These are phyloP conservation scores for Linnemannia hyalina DNA, from an alignment of 192 early-diverging fungal species.

Conservation along the genomic window DNA sequence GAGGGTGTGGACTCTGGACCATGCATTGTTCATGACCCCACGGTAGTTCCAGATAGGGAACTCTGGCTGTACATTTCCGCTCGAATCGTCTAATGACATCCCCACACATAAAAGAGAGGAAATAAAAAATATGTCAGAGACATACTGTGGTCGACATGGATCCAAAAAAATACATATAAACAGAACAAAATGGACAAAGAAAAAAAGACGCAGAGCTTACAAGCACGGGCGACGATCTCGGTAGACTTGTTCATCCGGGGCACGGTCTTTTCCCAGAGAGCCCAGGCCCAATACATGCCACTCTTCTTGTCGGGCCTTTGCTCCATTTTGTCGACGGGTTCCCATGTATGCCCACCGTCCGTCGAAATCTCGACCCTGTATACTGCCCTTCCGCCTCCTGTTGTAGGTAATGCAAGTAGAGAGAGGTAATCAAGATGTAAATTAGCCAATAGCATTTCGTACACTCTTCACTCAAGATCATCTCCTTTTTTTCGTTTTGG, in stretches of 20 bases:
- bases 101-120: neutral
- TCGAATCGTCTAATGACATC: constrained; percentile 70
- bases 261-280: constrained; percentile 78
- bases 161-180: no score
- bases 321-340: constrained; percentile 70
- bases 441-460: neutral
- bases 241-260: constrained; percentile 57
- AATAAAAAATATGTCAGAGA: neutral
- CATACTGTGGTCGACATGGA: neutral
- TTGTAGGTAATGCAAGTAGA: neutral
- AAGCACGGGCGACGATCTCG: constrained; percentile 83
- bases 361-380: constrained; percentile 85
- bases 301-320: constrained; percentile 38
- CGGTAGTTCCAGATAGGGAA: constrained; percentile 83
- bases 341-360: constrained; percentile 88
- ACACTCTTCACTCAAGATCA: neutral
- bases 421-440: neutral
- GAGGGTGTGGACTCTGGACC: constrained; percentile 42
- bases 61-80: constrained; percentile 91
- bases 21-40: constrained; percentile 86
- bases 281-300: constrained; percentile 82
- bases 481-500: neutral
- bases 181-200: neutral
- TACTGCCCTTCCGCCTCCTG: constrained; percentile 82
- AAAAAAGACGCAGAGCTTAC: constrained; percentile 44